Evolutionary conservation across 2,329 filamentous ascomycete species (phyloP).

Genomic region (Fusarium verrucosum): DNA sequence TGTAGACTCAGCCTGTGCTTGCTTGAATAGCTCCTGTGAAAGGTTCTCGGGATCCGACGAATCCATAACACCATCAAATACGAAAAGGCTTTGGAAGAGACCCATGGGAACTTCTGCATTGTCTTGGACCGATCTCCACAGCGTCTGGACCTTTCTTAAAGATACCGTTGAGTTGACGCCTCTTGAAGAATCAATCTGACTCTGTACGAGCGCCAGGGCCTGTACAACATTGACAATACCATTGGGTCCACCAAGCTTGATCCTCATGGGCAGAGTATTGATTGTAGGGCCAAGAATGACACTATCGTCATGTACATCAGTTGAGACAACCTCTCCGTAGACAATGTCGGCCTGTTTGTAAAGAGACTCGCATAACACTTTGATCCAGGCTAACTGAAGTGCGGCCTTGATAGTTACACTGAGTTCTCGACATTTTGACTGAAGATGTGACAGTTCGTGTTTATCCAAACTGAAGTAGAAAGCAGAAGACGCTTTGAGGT

Average conservation of each 20-base stretch:
- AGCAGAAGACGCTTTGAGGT: slow-evolving; percentile 9
- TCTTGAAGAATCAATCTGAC: slow-evolving; percentile 3
- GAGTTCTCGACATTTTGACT: not conserved
- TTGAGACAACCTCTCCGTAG: slow-evolving; percentile 11
- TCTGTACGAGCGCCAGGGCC: not conserved
- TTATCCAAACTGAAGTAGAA: not conserved
- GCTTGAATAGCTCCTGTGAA: not conserved
- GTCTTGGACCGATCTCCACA: not conserved
- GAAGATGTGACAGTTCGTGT: not conserved
- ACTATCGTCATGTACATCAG: not conserved
- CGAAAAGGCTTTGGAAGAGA: slow-evolving; percentile 25
- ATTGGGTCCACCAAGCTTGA: not conserved
- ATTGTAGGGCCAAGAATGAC: slow-evolving; percentile 6
- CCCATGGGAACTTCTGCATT: not conserved
- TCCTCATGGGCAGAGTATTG: slow-evolving; percentile 15
- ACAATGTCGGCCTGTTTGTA: slow-evolving; percentile 11
- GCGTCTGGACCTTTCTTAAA: slow-evolving; percentile 9
- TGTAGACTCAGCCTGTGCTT: not conserved
- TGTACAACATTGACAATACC: not conserved
- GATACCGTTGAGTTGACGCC: slow-evolving; percentile 20
- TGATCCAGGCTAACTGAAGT: slow-evolving; percentile 10
- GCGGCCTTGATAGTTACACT: slow-evolving; percentile 10
- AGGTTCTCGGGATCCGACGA: not conserved
- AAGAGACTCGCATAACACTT: slow-evolving; percentile 4
- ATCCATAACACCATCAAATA: slow-evolving; percentile 13